Evolutionary conservation across 164 flowering plant genomes (phyloP).

Genomic region (Amborella trichopoda): DNA sequence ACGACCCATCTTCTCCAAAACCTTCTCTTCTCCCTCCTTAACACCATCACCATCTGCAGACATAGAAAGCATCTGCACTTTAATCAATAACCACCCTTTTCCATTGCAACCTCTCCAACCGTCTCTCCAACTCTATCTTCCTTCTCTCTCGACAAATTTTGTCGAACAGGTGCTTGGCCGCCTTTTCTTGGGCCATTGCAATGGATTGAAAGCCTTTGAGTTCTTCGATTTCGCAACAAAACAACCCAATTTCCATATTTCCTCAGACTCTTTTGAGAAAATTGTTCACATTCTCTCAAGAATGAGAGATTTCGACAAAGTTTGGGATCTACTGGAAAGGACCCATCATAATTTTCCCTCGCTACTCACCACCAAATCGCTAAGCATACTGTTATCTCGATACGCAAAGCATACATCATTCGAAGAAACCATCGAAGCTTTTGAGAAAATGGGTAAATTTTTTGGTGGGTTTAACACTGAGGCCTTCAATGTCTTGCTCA

Average conservation of each 20-base stretch:
- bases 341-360: constrained; percentile 24
- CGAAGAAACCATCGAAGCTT: constrained; percentile 56
- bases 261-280: constrained; percentile 50
- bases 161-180: constrained; percentile 58
- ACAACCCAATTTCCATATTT: constrained; percentile 16
- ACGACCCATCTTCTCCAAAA: not conserved
- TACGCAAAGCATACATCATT: constrained; percentile 45
- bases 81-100: constrained; percentile 70
- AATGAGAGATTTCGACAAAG: constrained; percentile 53
- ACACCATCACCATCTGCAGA: constrained; percentile 9
- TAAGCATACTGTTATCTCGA: constrained; percentile 56
- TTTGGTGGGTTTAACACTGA: constrained; percentile 39
- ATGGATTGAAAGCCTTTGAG: constrained; percentile 72
- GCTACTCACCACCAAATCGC: constrained; percentile 51
- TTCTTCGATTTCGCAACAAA: constrained; percentile 41
- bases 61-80: constrained; percentile 30
- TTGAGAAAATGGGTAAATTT: constrained; percentile 48
- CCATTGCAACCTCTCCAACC: constrained; percentile 37
- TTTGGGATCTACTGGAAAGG: constrained; percentile 51
- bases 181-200: constrained; percentile 61
- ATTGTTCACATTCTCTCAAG: constrained; percentile 63
- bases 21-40: not conserved
- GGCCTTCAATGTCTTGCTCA: constrained; percentile 50
- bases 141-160: constrained; percentile 21
- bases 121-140: constrained; percentile 26